Conservation (phyloP, 2,329 filamentous ascomycete species). For the Calonectria pauciramosa region DNA sequence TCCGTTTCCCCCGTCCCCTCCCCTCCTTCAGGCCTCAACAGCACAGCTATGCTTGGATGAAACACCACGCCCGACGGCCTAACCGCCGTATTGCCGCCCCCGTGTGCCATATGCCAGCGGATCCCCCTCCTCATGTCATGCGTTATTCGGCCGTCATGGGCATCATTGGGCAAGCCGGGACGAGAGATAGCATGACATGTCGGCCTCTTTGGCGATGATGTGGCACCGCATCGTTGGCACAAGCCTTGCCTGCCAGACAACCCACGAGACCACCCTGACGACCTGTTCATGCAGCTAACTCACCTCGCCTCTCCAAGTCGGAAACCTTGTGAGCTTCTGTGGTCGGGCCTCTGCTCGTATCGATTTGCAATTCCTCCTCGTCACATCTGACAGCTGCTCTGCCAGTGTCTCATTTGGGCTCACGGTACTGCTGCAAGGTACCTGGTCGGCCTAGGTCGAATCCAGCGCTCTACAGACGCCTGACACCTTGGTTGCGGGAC, state of each 20-base stretch:
- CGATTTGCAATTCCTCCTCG: neutral
- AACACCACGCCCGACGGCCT: conserved; percentile 6
- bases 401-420: neutral
- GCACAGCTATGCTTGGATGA: neutral
- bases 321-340: neutral
- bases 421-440: conserved; percentile 1
- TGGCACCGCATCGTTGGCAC: conserved; percentile 41
- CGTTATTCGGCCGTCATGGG: neutral
- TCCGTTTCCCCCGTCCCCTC: neutral
- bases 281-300: conserved; percentile 25
- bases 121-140: conserved; percentile 14
- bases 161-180: conserved; percentile 8
- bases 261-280: conserved; percentile 2
- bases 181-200: conserved; percentile 33
- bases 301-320: neutral
- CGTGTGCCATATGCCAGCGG: conserved; percentile 5
- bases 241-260: conserved; percentile 14
- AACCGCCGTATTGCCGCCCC: neutral
- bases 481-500: conserved; percentile 11
- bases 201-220: conserved; percentile 35
- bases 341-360: neutral
- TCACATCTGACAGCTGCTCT: neutral
- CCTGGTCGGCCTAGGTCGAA: neutral
- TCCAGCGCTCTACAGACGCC: conserved; percentile 1
- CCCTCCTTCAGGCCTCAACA: conserved; percentile 9